Base-by-base conservation (phyloP, 2,329 filamentous ascomycete genomes). In the Colletotrichum sp. region DNA sequence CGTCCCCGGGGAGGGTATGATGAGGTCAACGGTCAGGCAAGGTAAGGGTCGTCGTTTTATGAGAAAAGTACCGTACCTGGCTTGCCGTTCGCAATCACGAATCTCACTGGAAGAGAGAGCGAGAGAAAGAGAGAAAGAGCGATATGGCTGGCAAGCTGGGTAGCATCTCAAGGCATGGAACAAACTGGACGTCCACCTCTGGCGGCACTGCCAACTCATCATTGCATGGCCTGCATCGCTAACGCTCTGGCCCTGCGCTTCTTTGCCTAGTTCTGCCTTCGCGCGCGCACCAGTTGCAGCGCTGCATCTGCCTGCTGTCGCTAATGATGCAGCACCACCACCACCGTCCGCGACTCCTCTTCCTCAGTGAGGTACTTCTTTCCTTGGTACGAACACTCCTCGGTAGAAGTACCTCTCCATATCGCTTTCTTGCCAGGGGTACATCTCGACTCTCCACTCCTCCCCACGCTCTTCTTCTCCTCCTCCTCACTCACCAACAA, bases 151-250 rank as follows among this genome's bases (percentile, higher is more conserved):
- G 39, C 36, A 39, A 39, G 39, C 39, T 44, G 39, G 39, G 39
- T 44, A 44, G 39, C 39, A 44, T 44, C 39, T 44, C 39, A 19
- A 44, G 39, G 39, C 39, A 44, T 44, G 39, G 39, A 44, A 30
- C 57, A 61, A 22, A n/a, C n/a, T 30, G 9, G 30, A 61, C 67
- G 67, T 69, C 66, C 67, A 34, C 68, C 28, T 68, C 73, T 39
- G 72, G 69, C 73, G 85, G 90, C 89, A 91, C 85, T 94, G 93
- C 92, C 93, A 94, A 91, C 93, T 92, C 93, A 94, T 94, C 92
- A 91, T 85, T 94, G 92, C 93, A 93, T 94, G 89, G 92, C 93
- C 93, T 94, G 88, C 89, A 87, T 85, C 84, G 39, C 39, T 44
- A 44, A 44, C 13, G 39, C 85, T 85, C 82, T 84, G 84, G 83